Percentiles rank a stretch among this genome's conserved stretches.
Evolutionary conservation across 495 filamentous ascomycete species (phyloP).

Genomic region (Glutinoglossum americanum): DNA sequence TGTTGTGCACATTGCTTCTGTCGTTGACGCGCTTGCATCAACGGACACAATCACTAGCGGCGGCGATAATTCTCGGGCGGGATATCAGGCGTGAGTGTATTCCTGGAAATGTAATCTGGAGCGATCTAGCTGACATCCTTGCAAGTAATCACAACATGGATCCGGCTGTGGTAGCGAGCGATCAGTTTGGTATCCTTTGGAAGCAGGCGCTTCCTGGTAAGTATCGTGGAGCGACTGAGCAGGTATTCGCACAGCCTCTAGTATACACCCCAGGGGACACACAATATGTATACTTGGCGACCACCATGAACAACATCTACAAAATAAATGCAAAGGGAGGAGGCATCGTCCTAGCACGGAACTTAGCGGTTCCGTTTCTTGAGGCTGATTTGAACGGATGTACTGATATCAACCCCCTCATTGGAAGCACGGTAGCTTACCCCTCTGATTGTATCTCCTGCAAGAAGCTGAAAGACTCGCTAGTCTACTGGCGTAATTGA

Average conservation of each 20-base stretch:
- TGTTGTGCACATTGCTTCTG: conserved; percentile 10
- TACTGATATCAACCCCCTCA: conserved; percentile 16
- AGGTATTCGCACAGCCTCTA: conserved; percentile 22
- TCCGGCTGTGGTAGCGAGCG: conserved; percentile 17
- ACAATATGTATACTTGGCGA: conserved; percentile 22
- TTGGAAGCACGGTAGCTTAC: conserved; percentile 9
- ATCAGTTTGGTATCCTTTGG: conserved; percentile 18
- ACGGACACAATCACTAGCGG: conserved; percentile 27
- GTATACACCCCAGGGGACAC: conserved; percentile 18
- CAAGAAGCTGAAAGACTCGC: not conserved
- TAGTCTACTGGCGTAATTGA: conserved; percentile 8
- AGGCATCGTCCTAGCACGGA: conserved; percentile 10
- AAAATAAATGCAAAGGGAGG: conserved; percentile 19
- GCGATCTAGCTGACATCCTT: conserved; percentile 11
- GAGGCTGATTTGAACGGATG: conserved; percentile 18
- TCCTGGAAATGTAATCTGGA: conserved; percentile 27
- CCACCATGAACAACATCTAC: conserved; percentile 18
- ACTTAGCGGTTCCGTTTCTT: conserved; percentile 18
- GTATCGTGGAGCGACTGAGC: not conserved
- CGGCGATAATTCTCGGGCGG: conserved; percentile 23
- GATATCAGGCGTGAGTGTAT: conserved; percentile 22
- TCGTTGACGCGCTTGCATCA: conserved; percentile 11
- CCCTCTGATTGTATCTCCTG: not conserved
- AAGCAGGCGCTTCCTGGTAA: conserved; percentile 7
- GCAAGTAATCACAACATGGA: conserved; percentile 23